phyloP scores from a whole-genome alignment of 768 basidiomycete species.

The Phallus indusiatus region DNA sequence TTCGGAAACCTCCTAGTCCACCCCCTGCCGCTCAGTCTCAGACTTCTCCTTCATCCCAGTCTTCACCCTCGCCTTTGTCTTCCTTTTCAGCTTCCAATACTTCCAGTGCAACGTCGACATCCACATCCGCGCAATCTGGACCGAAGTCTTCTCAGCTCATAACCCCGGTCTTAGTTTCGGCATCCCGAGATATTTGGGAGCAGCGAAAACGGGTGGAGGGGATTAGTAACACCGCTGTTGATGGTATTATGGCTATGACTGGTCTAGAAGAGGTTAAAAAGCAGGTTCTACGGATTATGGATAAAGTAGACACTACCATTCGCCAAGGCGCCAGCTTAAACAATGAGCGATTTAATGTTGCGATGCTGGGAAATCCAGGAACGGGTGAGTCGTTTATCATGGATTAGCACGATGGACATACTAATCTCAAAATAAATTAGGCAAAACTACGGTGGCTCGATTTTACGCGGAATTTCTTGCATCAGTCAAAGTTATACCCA shows the following conservation, averaged over 20 bases:
- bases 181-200: conserved; percentile 37
- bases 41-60: too few species aligned
- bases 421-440: conserved; percentile 21
- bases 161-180: background rate
- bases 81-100: background rate
- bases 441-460: conserved; percentile 63
- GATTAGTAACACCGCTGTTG: conserved; percentile 42
- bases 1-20: background rate
- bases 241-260: conserved; percentile 59
- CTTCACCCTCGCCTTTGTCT: conserved; percentile 5
- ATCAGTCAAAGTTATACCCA: conserved; percentile 45
- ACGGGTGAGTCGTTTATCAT: conserved; percentile 40
- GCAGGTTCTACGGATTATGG: conserved; percentile 49
- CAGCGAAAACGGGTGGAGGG: conserved; percentile 48
- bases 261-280: conserved; percentile 59
- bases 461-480: conserved; percentile 54
- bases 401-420: background rate
- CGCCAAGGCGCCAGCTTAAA: conserved; percentile 45
- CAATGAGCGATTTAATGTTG: conserved; percentile 51
- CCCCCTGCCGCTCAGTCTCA: background rate
- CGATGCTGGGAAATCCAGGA: conserved; percentile 62
- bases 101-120: conserved; percentile 3
- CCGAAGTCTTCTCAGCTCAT: background rate
- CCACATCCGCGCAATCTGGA: background rate
- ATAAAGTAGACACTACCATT: conserved; percentile 32